Conservation (phyloP, 164 flowering plant species). For the Malania oleifera region DNA sequence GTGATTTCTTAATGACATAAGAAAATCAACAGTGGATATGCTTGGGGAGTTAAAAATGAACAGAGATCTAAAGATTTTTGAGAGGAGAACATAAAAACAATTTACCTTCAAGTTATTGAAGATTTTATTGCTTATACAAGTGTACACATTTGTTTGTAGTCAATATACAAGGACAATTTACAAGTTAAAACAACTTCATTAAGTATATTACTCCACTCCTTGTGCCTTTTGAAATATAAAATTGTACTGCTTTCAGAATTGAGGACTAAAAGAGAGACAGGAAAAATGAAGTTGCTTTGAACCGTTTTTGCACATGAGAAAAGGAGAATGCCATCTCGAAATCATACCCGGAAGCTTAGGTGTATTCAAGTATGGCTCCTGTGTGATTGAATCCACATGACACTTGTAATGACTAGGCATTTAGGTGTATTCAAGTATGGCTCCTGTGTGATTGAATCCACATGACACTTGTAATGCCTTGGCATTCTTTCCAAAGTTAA, state of each 20-base stretch:
- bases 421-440: conserved; percentile 47
- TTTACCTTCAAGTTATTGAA: too few relatives aligned
- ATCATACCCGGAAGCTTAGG: not conserved
- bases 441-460: conserved; percentile 96
- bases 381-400: conserved; percentile 98
- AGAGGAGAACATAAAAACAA: too few relatives aligned
- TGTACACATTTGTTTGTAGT: not conserved
- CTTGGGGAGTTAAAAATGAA: too few relatives aligned
- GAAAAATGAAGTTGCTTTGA: too few relatives aligned
- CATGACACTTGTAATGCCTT: conserved; percentile 76
- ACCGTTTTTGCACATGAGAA: too few relatives aligned
- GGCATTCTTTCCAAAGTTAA: conserved; percentile 45
- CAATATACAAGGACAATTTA: not conserved
- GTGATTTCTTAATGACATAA: too few relatives aligned
- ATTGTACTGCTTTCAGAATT: too few relatives aligned
- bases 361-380: conserved; percentile 67
- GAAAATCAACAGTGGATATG: too few relatives aligned
- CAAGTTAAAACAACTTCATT: not conserved
- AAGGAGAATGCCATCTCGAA: too few relatives aligned
- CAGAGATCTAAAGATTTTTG: too few relatives aligned
- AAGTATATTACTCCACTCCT: not conserved
- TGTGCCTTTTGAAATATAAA: too few relatives aligned
- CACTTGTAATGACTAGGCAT: conserved; percentile 57
- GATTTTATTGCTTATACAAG: not conserved
- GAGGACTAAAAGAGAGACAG: too few relatives aligned